Conservation (phyloP, 2,329 filamentous ascomycete genomes). For the Colletotrichum sp. region DNA sequence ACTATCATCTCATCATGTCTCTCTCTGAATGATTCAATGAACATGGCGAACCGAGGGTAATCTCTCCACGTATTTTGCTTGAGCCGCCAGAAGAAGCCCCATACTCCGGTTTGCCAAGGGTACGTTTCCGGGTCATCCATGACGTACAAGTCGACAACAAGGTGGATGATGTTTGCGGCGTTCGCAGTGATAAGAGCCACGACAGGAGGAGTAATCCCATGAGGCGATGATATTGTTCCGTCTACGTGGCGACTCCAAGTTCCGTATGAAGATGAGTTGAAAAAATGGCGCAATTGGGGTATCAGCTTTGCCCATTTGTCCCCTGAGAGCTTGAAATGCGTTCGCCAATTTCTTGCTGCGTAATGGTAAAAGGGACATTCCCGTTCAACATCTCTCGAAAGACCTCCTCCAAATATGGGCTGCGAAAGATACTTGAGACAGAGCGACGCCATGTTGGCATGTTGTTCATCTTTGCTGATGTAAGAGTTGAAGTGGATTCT, state of each 20-base stretch:
- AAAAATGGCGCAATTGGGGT: neutral
- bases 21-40: neutral
- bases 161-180: neutral
- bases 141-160: neutral
- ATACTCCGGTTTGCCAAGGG: neutral
- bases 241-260: slow-evolving; percentile 18
- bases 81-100: neutral
- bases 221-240: neutral
- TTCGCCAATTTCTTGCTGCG: slow-evolving; percentile 20
- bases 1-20: neutral
- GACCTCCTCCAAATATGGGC: neutral
- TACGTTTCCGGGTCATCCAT: neutral
- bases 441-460: slow-evolving; percentile 23
- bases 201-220: neutral
- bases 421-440: slow-evolving; percentile 25
- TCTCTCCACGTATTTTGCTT: neutral
- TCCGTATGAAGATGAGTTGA: slow-evolving; percentile 18
- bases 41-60: neutral
- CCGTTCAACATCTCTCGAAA: neutral
- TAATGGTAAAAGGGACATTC: slow-evolving; percentile 22
- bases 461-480: slow-evolving; percentile 12
- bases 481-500: slow-evolving; percentile 4
- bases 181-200: neutral
- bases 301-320: slow-evolving; percentile 12
- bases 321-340: slow-evolving; percentile 9